Evolutionary conservation across 495 filamentous ascomycete species (phyloP).

Genomic region (Aspergillus carlsbadensis): DNA sequence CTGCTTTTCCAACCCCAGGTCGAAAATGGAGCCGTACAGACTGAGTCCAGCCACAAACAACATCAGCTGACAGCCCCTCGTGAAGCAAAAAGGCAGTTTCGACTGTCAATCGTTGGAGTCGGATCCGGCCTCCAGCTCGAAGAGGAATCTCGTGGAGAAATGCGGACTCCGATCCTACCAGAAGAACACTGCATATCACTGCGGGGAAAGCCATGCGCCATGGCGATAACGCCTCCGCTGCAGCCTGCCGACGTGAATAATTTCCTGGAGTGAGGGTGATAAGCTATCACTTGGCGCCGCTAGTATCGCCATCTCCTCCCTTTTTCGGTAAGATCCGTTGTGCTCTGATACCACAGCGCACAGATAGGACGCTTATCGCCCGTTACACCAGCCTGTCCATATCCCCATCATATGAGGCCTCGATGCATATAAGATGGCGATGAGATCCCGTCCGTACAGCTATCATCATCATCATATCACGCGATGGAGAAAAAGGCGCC

Average conservation of each 20-base stretch:
- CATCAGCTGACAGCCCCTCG: no score
- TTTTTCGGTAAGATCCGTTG: constrained; percentile 17
- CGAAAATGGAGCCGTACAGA: no score
- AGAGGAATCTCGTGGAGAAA: no score
- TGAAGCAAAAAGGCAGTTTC: no score
- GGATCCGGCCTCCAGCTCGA: no score
- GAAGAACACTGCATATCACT: no score
- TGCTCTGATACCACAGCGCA: not conserved
- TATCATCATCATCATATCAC: not conserved
- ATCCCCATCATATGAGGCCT: not conserved
- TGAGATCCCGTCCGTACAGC: not conserved
- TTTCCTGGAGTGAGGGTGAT: not conserved
- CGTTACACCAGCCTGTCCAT: not conserved
- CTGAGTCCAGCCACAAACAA: no score
- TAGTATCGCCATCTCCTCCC: constrained; percentile 35
- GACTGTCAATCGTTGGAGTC: not conserved
- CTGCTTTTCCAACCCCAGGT: no score
- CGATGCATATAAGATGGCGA: not conserved
- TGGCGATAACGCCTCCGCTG: no score
- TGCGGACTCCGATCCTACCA: no score
- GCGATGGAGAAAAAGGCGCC: constrained; percentile 27
- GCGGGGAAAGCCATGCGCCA: no score
- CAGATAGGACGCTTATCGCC: constrained; percentile 18
- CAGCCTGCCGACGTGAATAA: not conserved
- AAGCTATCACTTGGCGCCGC: constrained; percentile 31